Evolutionary conservation across 768 basidiomycete species (phyloP).

Genomic region (Lentinula lateritia): DNA sequence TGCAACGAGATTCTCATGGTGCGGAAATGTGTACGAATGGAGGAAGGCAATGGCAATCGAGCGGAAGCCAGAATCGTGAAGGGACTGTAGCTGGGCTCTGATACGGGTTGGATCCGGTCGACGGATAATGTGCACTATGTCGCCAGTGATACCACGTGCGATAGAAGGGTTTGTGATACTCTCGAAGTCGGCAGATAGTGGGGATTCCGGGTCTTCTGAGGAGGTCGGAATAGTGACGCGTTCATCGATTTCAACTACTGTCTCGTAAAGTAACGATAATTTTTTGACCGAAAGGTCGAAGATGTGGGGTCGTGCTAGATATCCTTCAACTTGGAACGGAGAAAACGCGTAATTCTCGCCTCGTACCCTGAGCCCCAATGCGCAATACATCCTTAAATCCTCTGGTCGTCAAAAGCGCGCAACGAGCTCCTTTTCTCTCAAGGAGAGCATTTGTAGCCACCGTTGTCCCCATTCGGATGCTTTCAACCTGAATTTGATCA

Average conservation of each 20-base stretch:
- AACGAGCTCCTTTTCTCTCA: conserved; percentile 13
- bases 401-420: neutral
- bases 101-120: conserved; percentile 22
- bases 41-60: conserved; percentile 35
- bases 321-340: conserved; percentile 28
- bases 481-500: neutral
- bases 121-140: conserved; percentile 31
- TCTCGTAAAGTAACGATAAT: conserved; percentile 26
- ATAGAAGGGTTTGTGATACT: neutral
- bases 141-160: conserved; percentile 27
- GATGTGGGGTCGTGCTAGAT: conserved; percentile 44
- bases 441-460: conserved; percentile 17
- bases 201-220: conserved; percentile 52
- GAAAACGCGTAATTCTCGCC: conserved; percentile 24
- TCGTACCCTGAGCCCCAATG: conserved; percentile 21
- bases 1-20: conserved; percentile 34
- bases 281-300: conserved; percentile 66
- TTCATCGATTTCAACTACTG: conserved; percentile 38
- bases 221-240: conserved; percentile 52
- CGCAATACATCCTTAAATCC: conserved; percentile 29
- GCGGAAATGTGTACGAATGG: conserved; percentile 36
- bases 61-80: conserved; percentile 30
- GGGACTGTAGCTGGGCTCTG: conserved; percentile 22
- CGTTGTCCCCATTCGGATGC: conserved; percentile 14
- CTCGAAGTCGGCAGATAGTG: neutral